Base-by-base conservation (phyloP, 2,329 filamentous ascomycete species). In the Myriosclerotinia curreyana region DNA sequence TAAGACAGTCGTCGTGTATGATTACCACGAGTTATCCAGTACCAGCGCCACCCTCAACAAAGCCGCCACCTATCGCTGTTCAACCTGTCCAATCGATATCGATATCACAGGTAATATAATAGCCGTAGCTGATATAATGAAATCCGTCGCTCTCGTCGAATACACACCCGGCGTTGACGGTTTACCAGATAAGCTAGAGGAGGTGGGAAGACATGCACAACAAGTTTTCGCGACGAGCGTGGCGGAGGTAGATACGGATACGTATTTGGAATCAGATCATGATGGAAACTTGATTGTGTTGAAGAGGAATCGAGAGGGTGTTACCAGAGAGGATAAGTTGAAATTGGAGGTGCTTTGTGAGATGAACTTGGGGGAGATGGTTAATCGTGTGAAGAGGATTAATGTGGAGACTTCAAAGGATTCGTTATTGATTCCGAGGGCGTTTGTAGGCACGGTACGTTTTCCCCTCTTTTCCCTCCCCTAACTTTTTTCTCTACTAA, bases 121-220 rank as follows among this genome's bases (percentile, higher is more conserved):
- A 67, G 91, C 90, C 0, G 87, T 98, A 12, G 90, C 89, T 0
- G 95, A 99, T 73, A 79, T 99, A 53, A 97, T 96, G 90, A 97
- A 98, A 77, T 96, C 91, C 1, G 81, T 96, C 31, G 87, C 89
- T 1, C 79, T 98, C 7, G 80, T 97, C 11, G 82, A 95, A 73
- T 95, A 89, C 73, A 79, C 81, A 0, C 81, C 82, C 3, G 82
- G 85, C 2, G 75, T 80, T 28, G 77, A 83, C 3, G 85, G 83
- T 0, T 76, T 83, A n/a, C 77, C 82, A 14, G 84, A 88, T 62
- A 83, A 80, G 60, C 80, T 98, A 9, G 80, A 81, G 0, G 92
- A 96, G 78, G 80, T 90, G 3, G 90, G 89, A 4, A 84, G 93
- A 25, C 91, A 97, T 74, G 92, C 88, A 70, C 86, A 94, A 71